phyloP scores from a whole-genome alignment of 2,329 filamentous ascomycete species.

The Didymella arachidicola region DNA sequence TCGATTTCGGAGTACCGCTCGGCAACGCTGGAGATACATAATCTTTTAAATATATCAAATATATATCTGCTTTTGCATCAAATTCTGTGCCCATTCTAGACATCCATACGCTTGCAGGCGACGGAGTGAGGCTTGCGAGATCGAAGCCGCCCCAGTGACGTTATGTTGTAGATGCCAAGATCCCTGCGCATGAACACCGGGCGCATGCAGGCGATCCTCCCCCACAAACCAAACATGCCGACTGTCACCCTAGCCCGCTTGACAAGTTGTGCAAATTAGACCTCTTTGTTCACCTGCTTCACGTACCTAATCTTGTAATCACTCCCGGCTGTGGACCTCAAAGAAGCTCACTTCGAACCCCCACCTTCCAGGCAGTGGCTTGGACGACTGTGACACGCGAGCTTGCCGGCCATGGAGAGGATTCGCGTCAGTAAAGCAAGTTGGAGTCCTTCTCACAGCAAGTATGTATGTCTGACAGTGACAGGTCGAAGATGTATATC shows the following conservation, averaged over 20 bases:
- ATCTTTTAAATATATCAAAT: background rate
- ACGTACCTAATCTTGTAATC: background rate
- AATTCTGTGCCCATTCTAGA: background rate
- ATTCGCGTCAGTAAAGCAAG: constrained; percentile 57
- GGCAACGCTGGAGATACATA: background rate
- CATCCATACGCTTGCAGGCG: background rate
- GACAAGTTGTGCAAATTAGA: constrained; percentile 1
- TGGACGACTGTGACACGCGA: constrained; percentile 18
- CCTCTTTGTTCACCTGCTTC: background rate
- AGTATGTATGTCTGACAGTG: constrained; percentile 20
- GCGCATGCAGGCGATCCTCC: constrained; percentile 15
- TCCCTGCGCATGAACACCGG: constrained; percentile 13
- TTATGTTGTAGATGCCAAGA: constrained; percentile 22
- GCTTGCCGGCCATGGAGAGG: constrained; percentile 51
- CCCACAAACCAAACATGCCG: constrained; percentile 18
- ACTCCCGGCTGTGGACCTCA: background rate
- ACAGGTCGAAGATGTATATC: constrained; percentile 68
- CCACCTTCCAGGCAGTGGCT: constrained; percentile 14
- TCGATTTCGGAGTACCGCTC: background rate
- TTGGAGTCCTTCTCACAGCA: background rate
- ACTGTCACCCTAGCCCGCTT: constrained; percentile 2
- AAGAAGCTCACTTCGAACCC: constrained; percentile 2
- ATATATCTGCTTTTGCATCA: background rate
- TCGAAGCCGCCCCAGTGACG: constrained; percentile 10
- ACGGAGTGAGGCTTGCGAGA: background rate